A percentile compares a stretch with the other conserved stretches of the same genome.
Conservation (phyloP, 129 eudicot genomes). For the Pulicaria dysenterica region DNA sequence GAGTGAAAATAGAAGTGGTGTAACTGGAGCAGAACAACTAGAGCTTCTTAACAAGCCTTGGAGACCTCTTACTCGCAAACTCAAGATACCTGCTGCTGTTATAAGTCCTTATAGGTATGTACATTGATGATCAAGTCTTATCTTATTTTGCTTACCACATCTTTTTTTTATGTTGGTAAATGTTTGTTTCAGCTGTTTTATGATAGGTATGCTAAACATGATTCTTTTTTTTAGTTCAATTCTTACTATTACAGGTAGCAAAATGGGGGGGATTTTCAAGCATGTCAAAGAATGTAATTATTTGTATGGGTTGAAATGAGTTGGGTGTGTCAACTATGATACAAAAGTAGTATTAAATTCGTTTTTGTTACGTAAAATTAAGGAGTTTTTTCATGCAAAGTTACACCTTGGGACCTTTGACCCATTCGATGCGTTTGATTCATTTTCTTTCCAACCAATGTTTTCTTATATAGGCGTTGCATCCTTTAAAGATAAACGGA, state of each 20-base stretch:
- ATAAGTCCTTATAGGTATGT: constrained; percentile 79
- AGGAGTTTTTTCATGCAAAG: not conserved
- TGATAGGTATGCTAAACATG: not conserved
- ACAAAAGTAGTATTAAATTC: not conserved
- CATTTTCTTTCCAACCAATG: not conserved
- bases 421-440: not conserved
- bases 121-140: not conserved
- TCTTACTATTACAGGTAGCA: not conserved
- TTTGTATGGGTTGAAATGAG: not conserved
- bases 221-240: not conserved
- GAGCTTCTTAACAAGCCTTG: constrained; percentile 76
- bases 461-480: not conserved
- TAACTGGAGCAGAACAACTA: constrained; percentile 39
- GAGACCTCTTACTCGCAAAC: constrained; percentile 77
- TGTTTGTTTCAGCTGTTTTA: not conserved
- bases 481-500: too few relatives aligned
- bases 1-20: constrained; percentile 37
- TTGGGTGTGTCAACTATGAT: not conserved
- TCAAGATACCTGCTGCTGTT: constrained; percentile 68
- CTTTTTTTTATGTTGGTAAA: not conserved
- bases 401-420: constrained; percentile 1
- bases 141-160: not conserved
- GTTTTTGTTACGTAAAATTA: not conserved
- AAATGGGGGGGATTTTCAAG: not conserved
- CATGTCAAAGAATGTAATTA: not conserved